Percentiles rank a stretch among this genome's conserved stretches.
Conservation (phyloP, 768 basidiomycete genomes). For the Hypholoma sublateritium region DNA sequence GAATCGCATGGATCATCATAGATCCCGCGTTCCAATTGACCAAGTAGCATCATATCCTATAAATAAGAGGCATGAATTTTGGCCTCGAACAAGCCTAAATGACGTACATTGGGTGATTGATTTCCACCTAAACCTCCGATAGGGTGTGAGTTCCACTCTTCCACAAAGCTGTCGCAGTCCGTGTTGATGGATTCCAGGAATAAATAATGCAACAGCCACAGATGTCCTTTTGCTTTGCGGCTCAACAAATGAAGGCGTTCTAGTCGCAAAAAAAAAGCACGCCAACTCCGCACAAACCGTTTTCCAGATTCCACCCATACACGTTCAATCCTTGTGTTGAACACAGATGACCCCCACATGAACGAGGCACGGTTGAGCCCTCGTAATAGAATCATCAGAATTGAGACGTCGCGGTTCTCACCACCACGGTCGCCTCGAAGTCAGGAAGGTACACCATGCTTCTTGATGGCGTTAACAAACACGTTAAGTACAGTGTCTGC, state of each 20-base stretch:
- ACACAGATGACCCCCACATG: slow-evolving; percentile 38
- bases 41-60: no score
- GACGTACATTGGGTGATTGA: slow-evolving; percentile 1
- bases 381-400: slow-evolving; percentile 18
- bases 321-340: slow-evolving; percentile 43
- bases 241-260: slow-evolving; percentile 35
- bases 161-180: slow-evolving; percentile 5
- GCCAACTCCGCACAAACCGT: slow-evolving; percentile 39
- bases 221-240: slow-evolving; percentile 25
- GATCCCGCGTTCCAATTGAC: no score
- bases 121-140: slow-evolving; percentile 5
- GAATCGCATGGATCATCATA: no score
- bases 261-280: slow-evolving; percentile 38
- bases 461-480: slow-evolving; percentile 21
- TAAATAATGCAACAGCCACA: slow-evolving; percentile 44
- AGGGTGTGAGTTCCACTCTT: slow-evolving; percentile 32
- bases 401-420: slow-evolving; percentile 24
- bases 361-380: slow-evolving; percentile 21
- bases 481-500: slow-evolving; percentile 30
- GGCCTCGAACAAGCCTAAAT: no score
- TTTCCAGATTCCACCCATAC: slow-evolving; percentile 44
- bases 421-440: slow-evolving; percentile 32
- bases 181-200: slow-evolving; percentile 23
- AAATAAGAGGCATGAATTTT: no score
- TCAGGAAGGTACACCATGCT: slow-evolving; percentile 25